These are phyloP conservation scores for Nitzschia putrida DNA, from an alignment of 108 stramenopile genomes.

Conservation along the genomic window DNA sequence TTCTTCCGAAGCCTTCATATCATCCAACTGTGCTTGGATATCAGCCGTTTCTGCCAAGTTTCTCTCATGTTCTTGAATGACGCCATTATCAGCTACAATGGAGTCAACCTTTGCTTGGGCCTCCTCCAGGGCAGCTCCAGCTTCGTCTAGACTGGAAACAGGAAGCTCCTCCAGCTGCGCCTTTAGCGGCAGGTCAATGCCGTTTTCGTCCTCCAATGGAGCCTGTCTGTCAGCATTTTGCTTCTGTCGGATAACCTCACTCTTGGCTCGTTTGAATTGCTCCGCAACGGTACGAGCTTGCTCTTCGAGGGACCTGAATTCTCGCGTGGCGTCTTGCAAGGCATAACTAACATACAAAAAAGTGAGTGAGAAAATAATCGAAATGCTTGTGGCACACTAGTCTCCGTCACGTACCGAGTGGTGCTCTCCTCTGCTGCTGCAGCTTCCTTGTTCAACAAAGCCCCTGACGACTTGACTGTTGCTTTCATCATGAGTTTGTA, in stretches of 20 bases:
- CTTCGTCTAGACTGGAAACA: slow-evolving; percentile 37
- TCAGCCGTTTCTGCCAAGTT: slow-evolving; percentile 60
- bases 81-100: slow-evolving; percentile 67
- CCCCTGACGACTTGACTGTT: slow-evolving; percentile 43
- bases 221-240: slow-evolving; percentile 30
- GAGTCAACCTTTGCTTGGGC: slow-evolving; percentile 51
- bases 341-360: not conserved
- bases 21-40: slow-evolving; percentile 53
- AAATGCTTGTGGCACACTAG: too few species aligned
- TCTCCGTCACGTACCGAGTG: slow-evolving; percentile 45
- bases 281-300: not conserved
- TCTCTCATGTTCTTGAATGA: slow-evolving; percentile 62
- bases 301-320: not conserved
- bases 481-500: slow-evolving; percentile 57
- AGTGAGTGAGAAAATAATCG: not conserved
- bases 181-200: slow-evolving; percentile 37
- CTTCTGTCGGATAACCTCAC: slow-evolving; percentile 9
- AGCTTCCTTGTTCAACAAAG: slow-evolving; percentile 55
- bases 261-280: slow-evolving; percentile 4
- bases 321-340: slow-evolving; percentile 15
- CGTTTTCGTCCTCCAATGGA: slow-evolving; percentile 50
- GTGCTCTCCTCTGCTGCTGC: slow-evolving; percentile 40
- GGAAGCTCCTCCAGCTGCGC: slow-evolving; percentile 28
- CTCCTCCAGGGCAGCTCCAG: slow-evolving; percentile 66
- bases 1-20: slow-evolving; percentile 41